These are phyloP conservation scores for Fusarium verticillioides DNA, from an alignment of 2,329 filamentous ascomycete species.

Conservation along the genomic window DNA sequence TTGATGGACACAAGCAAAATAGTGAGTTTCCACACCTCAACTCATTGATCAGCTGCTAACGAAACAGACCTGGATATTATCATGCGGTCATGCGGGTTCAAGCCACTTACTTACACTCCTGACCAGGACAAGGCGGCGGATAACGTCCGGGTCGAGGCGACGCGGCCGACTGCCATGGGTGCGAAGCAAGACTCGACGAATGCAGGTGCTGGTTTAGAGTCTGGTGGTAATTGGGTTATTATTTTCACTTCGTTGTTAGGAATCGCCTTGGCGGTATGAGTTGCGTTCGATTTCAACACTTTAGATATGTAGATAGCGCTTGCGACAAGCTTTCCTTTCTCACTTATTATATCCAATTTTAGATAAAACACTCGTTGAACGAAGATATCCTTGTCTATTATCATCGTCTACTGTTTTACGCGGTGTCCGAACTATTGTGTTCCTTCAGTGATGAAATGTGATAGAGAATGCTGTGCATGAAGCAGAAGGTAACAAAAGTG, in stretches of 20 bases:
- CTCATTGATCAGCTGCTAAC: background rate
- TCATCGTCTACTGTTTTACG: background rate
- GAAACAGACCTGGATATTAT: slow-evolving; percentile 51
- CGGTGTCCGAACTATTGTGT: background rate
- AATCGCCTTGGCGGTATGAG: slow-evolving; percentile 13
- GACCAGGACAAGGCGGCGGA: slow-evolving; percentile 47
- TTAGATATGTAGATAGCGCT: slow-evolving; percentile 12
- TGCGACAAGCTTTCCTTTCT: slow-evolving; percentile 13
- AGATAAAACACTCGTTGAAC: background rate
- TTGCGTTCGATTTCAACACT: background rate
- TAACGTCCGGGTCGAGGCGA: slow-evolving; percentile 50
- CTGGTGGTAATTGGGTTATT: background rate
- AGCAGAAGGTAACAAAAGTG: background rate
- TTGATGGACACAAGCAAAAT: slow-evolving; percentile 46
- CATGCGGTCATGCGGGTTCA: slow-evolving; percentile 51
- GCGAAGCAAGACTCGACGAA: slow-evolving; percentile 2
- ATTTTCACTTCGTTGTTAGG: slow-evolving; percentile 14
- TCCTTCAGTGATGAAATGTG: background rate
- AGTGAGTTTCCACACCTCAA: slow-evolving; percentile 41
- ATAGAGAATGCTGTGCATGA: background rate
- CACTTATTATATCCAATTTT: slow-evolving; percentile 5
- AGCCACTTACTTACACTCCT: slow-evolving; percentile 43
- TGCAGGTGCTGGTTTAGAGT: background rate
- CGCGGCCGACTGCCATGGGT: slow-evolving; percentile 38
- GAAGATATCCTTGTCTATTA: background rate